A percentile compares a stretch with the other conserved stretches of the same genome.
These are phyloP conservation scores for Clonostachys rhizophaga DNA, from an alignment of 2,329 filamentous ascomycete species.

Conservation along the genomic window DNA sequence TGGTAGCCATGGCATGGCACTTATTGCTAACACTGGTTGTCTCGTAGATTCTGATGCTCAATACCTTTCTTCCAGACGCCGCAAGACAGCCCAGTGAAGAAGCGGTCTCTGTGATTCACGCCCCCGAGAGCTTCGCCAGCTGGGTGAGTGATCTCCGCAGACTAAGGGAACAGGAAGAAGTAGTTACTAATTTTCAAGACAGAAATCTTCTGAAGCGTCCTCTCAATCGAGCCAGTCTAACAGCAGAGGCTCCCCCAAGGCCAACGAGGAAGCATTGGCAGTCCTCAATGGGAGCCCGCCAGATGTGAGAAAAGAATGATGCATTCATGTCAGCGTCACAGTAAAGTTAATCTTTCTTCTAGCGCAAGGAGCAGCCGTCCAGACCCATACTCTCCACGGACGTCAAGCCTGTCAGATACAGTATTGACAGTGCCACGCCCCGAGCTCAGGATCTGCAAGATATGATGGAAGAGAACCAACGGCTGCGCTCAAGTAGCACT, in stretches of 20 bases:
- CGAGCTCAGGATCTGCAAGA: constrained; percentile 80
- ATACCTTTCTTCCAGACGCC: constrained; percentile 52
- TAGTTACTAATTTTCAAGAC: constrained; percentile 9
- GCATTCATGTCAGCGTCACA: constrained; percentile 13
- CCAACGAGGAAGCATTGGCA: constrained; percentile 24
- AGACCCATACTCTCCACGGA: constrained; percentile 74
- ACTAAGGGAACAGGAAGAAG: neutral
- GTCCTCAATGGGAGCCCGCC: constrained; percentile 10
- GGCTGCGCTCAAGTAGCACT: constrained; percentile 60
- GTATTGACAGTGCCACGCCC: constrained; percentile 68
- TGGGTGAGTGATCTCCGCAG: constrained; percentile 50
- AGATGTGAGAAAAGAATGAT: neutral
- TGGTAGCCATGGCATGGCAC: neutral
- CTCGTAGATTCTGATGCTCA: constrained; percentile 44
- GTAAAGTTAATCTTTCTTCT: constrained; percentile 5
- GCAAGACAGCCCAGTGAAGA: constrained; percentile 64
- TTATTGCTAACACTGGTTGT: constrained; percentile 6
- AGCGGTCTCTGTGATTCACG: constrained; percentile 86
- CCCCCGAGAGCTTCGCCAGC: constrained; percentile 73
- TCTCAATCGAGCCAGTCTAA: constrained; percentile 25
- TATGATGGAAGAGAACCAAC: constrained; percentile 51
- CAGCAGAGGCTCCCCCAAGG: constrained; percentile 27
- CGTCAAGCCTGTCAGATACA: constrained; percentile 61
- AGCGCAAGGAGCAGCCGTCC: constrained; percentile 27
- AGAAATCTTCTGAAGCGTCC: constrained; percentile 36